Conservation (phyloP, 192 early-diverging fungal species). For the Oehlia diaphana region DNA sequence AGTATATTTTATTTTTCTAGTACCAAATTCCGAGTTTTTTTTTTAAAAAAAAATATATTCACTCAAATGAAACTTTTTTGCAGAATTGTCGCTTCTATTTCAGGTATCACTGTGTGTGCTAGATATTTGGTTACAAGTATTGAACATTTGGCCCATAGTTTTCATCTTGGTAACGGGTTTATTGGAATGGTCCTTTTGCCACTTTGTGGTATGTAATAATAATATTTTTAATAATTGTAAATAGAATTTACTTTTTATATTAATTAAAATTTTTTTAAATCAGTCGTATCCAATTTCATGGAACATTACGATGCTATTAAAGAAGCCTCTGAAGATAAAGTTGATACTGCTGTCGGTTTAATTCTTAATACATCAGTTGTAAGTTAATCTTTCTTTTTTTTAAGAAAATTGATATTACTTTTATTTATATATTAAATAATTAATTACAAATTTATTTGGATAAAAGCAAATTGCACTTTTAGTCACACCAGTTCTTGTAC, state of each 20-base stretch:
- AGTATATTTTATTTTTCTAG: not conserved
- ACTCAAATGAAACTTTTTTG: conserved; percentile 53
- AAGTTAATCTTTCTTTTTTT: not conserved
- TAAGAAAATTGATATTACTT: too few species aligned
- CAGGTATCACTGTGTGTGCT: conserved; percentile 74
- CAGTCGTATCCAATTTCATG: conserved; percentile 57
- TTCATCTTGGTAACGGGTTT: conserved; percentile 78
- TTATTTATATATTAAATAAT: not conserved
- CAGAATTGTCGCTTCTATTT: conserved; percentile 60
- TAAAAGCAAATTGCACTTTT: conserved; percentile 80
- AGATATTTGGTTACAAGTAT: conserved; percentile 78
- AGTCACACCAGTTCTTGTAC: conserved; percentile 65
- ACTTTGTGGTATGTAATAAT: conserved; percentile 63
- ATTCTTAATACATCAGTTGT: conserved; percentile 24
- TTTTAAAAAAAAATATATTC: conserved; percentile 26
- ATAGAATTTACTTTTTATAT: conserved; percentile 28
- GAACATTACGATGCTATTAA: conserved; percentile 78
- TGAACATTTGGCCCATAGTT: conserved; percentile 69
- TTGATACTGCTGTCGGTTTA: conserved; percentile 56
- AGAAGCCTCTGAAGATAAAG: conserved; percentile 75
- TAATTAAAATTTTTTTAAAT: not conserved
- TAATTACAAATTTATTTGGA: not conserved
- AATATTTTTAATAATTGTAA: conserved; percentile 12
- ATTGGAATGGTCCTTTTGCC: conserved; percentile 92
- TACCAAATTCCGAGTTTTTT: too few species aligned